These are phyloP conservation scores for Poa pratensis DNA, from an alignment of 176 grass and related monocot genomes.

Conservation along the genomic window DNA sequence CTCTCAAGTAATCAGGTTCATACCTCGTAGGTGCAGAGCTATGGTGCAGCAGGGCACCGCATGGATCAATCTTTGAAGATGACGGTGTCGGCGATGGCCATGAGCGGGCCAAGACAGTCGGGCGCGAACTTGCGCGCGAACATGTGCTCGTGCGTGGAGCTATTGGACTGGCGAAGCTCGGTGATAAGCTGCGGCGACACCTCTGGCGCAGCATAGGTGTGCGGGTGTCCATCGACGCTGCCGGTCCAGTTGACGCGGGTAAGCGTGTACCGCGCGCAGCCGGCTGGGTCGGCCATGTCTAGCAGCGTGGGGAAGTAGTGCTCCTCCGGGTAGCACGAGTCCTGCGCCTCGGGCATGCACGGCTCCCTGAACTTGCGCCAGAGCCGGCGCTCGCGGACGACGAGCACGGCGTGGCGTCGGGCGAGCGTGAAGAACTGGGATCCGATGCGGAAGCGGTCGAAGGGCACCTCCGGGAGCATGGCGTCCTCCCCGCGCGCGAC, in stretches of 20 bases:
- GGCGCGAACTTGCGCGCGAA: conserved; percentile 90
- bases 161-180: conserved; percentile 48
- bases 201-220: conserved; percentile 55
- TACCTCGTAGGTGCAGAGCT: conserved; percentile 17
- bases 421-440: conserved; percentile 94
- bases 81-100: conserved; percentile 66
- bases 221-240: conserved; percentile 77
- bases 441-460: conserved; percentile 70
- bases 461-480: conserved; percentile 87
- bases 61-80: conserved; percentile 65
- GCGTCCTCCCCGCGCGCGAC: conserved; percentile 60
- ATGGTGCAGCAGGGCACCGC: conserved; percentile 1
- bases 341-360: conserved; percentile 48
- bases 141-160: conserved; percentile 50
- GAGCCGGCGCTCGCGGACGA: conserved; percentile 72
- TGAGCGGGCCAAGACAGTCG: conserved; percentile 70
- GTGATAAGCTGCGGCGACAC: conserved; percentile 54
- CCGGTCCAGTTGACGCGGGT: conserved; percentile 91
- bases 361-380: conserved; percentile 82
- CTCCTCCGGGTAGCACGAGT: conserved; percentile 91
- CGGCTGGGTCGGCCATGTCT: conserved; percentile 71
- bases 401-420: conserved; percentile 70
- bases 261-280: conserved; percentile 70
- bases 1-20: conserved; percentile 8
- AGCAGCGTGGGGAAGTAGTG: conserved; percentile 93